Evolutionary conservation across 2,329 filamentous ascomycete species (phyloP).

Genomic region (Fusarium irregulare): DNA sequence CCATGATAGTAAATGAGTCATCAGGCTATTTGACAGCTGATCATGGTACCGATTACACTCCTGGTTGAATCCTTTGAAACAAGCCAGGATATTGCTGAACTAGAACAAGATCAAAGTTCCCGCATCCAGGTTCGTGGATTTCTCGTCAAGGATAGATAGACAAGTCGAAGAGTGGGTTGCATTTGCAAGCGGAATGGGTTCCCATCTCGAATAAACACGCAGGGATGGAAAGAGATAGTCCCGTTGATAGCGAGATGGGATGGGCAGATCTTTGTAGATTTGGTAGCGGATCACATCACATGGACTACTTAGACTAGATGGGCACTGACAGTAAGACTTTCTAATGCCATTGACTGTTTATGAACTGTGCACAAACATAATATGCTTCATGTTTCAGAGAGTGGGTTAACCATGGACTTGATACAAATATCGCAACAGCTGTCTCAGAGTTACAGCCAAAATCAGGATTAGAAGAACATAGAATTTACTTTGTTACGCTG

Average conservation of each 20-base stretch:
- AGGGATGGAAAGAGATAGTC: slow-evolving; percentile 36
- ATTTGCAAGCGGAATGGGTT: slow-evolving; percentile 31
- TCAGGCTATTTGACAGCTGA: background rate
- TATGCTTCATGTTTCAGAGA: slow-evolving; percentile 22
- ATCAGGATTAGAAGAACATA: slow-evolving; percentile 12
- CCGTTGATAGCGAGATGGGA: slow-evolving; percentile 36
- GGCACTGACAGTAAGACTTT: background rate
- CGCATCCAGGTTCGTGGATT: slow-evolving; percentile 44
- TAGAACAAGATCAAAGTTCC: slow-evolving; percentile 26
- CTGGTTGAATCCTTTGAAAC: slow-evolving; percentile 6
- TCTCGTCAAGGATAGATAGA: slow-evolving; percentile 16
- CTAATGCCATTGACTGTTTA: background rate
- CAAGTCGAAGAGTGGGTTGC: slow-evolving; percentile 4
- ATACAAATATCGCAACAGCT: slow-evolving; percentile 10
- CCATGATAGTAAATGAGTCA: background rate
- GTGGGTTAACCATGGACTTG: background rate
- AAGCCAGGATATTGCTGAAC: slow-evolving; percentile 10
- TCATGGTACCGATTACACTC: background rate
- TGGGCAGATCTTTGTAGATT: slow-evolving; percentile 42
- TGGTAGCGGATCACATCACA: slow-evolving; percentile 4
- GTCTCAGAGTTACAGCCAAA: slow-evolving; percentile 29
- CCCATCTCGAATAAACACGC: slow-evolving; percentile 28
- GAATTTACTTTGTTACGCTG: background rate
- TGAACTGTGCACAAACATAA: background rate
- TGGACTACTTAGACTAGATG: background rate